Evolutionary conservation across 352 stramenopile genomes (phyloP), one percentile per base, ranked within the genome.

Genomic region (Plasmopara viticola): DNA sequence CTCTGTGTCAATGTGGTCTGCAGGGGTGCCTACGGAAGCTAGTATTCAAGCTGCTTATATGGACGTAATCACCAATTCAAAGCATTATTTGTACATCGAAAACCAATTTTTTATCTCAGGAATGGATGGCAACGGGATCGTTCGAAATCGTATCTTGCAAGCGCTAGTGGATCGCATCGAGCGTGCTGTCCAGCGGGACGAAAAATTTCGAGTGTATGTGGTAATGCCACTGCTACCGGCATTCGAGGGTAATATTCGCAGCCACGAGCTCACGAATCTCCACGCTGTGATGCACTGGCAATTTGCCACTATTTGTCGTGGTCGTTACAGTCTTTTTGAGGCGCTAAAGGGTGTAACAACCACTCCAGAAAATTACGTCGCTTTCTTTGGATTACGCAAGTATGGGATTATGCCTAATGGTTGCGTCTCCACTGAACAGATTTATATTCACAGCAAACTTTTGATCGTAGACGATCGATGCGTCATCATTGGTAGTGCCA

Each of bases 401-500:
- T 91, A 90, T 48, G 77, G 82, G 9, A 86, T 91, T 42, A 70
- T 90, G 58, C 77, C 73, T 1, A 94, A 89, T 30, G 81, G 79
- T 5, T 84, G 69, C 30, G 74, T 90, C 8, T 71, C 81, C 6
- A 93, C 84, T 0, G 86, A 96, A 52, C 84, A 95, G 62, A 91
- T 96, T n/a, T 97, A 96, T 66, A 91, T 97, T 51, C 88, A 97
- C 68, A 91, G 82, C 58, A 95, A 96, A 64, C 64, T 95, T 4
- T 68, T 96, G 48, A 93, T 96, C 29, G 79, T 75, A 0, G 93
- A 98, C 51, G 93, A 98, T 58, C 77, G 78, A 51, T 84, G 86
- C 17, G 85, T 70, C 43, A 93, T 98, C 33, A 82, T 98, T 42
- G 92, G 93, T 15, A 96, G 84, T 48, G 93, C 91, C 9, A 98